A percentile compares a stretch with the other conserved stretches of the same genome.
These are phyloP conservation scores for Fusarium luffae DNA, from an alignment of 2,329 filamentous ascomycete species.

Conservation along the genomic window DNA sequence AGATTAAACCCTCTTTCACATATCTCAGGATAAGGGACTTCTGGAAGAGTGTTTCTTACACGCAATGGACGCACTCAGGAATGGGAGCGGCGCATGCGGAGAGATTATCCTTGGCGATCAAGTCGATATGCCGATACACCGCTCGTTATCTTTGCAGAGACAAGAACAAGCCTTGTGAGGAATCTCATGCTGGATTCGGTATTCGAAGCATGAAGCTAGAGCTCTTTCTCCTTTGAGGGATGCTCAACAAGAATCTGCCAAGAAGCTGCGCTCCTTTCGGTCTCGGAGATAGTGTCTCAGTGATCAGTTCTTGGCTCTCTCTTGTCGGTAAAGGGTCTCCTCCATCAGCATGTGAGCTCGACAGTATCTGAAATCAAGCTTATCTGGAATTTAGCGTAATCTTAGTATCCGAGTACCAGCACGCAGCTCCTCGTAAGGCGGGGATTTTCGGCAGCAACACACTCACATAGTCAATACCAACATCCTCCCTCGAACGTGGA, in stretches of 20 bases:
- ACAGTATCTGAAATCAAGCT: neutral
- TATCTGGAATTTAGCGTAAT: conserved; percentile 42
- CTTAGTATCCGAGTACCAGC: conserved; percentile 14
- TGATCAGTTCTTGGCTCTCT: conserved; percentile 1
- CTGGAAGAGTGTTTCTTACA: conserved; percentile 5
- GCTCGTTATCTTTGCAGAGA: neutral
- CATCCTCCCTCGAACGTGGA: conserved; percentile 4
- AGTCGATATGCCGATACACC: neutral
- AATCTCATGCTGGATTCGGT: neutral
- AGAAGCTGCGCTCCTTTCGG: neutral
- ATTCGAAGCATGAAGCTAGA: neutral
- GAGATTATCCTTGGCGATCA: conserved; percentile 14
- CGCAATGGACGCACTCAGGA: conserved; percentile 27
- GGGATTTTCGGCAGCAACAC: conserved; percentile 22
- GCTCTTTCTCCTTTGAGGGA: conserved; percentile 25
- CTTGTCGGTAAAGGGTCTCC: neutral
- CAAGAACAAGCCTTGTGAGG: neutral
- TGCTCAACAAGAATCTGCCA: conserved; percentile 2
- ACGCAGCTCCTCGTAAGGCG: conserved; percentile 3
- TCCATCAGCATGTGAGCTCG: neutral
- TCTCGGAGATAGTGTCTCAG: conserved; percentile 27
- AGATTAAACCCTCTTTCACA: conserved; percentile 12
- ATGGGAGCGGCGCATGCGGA: conserved; percentile 24
- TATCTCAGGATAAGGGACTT: conserved; percentile 7
- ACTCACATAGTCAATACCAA: neutral